Base-by-base conservation (phyloP, 768 basidiomycete species). In the Rhizopogon salebrosus region DNA sequence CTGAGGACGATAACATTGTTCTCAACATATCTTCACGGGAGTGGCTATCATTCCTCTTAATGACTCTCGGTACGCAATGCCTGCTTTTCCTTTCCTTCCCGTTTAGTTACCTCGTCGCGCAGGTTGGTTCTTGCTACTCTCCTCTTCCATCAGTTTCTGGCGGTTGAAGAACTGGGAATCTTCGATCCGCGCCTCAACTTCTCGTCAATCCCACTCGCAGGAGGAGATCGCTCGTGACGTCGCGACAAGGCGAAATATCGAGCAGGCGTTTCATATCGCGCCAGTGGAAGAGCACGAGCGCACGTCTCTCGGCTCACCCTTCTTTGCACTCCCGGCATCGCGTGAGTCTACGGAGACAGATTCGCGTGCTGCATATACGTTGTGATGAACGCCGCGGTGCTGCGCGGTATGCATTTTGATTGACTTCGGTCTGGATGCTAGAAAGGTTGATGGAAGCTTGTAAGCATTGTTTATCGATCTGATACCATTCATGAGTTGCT, bases 91-190 rank as follows among this genome's bases (percentile, higher is more conserved):
- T 18, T 31, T 13, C 18, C 20, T 16, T 14, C 1, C 18, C 8
- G 26, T 42, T 63, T 36, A 63, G 27, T 13, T 20, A 20, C 35
- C n/a, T 4, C 4, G 6, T 9, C n/a, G 2, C 6, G 27, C 52
- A 89, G 87, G 92, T 11, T 97, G 94, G 94, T 93, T 95, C 77
- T 75, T 98, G 22, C 75, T 98, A 29, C 75, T 97, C 31, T 87
- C 92, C 1, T 92, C 90, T 34, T 52, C 89, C 51, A 81, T 93
- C 27, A 84, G 88, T 9, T 97, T 80, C 69, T 87, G 85, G 81
- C 84, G 90, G 55, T 77, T 92, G 42, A 92, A 92, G 63, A 85
- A 85, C 49, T 93, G 89, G 87, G 90, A 92, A 64, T 66, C 73
- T 41, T 84, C 84, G 7, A 77, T 92, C 50, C 82, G 85, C 26